phyloP scores from a whole-genome alignment of 352 stramenopile species.

The Phytophthora crassamura region DNA sequence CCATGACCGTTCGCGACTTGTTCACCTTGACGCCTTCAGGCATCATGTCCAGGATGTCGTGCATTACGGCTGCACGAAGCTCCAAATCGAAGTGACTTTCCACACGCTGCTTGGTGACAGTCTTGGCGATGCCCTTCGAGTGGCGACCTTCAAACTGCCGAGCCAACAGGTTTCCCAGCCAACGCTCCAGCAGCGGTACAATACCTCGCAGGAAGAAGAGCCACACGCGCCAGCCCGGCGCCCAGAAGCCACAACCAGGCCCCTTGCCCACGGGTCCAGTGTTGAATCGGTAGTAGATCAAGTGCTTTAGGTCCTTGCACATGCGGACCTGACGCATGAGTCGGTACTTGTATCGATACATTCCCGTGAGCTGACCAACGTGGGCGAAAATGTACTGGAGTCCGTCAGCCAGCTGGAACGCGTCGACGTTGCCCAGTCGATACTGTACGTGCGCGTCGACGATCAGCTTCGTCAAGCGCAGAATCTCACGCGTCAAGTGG shows the following conservation, averaged over 20 bases:
- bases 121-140: constrained; percentile 99
- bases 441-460: constrained; percentile 99
- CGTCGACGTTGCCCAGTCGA: constrained; percentile 99
- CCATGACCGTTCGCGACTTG: constrained; percentile 98
- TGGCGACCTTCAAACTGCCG: constrained; percentile 99
- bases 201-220: constrained; percentile 99
- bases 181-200: constrained; percentile 98
- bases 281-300: constrained; percentile 99
- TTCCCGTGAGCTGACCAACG: constrained; percentile 99
- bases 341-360: constrained; percentile 99
- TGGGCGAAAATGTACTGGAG: constrained; percentile 99
- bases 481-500: constrained; percentile 98
- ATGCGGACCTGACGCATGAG: constrained; percentile 98
- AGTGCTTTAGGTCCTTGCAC: constrained; percentile 99
- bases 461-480: constrained; percentile 99
- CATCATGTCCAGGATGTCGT: constrained; percentile 99
- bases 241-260: constrained; percentile 99
- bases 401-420: constrained; percentile 99
- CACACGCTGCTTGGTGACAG: constrained; percentile 99
- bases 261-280: constrained; percentile 99
- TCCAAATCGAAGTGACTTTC: constrained; percentile 99
- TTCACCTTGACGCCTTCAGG: constrained; percentile 99
- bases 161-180: constrained; percentile 99
- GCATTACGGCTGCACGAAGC: constrained; percentile 99
- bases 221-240: constrained; percentile 99